Base-by-base conservation (phyloP, 192 early-diverging fungal species). In the Coemansia sp. region DNA sequence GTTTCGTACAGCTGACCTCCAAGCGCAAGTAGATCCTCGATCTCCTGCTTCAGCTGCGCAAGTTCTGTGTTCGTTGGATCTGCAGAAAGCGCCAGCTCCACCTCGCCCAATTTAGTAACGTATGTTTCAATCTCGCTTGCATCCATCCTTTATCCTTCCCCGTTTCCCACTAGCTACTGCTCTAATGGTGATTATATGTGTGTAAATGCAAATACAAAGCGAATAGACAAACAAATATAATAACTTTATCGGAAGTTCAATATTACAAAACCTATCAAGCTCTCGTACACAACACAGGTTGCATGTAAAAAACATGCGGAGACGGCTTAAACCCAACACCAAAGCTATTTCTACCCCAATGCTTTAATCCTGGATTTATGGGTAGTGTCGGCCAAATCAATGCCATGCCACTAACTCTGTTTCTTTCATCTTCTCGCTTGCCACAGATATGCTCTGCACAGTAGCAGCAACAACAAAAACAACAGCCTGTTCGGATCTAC, bases 41-140 rank as follows among this genome's bases (percentile, higher is more conserved):
- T 74, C 58, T 80, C 77, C 16, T 31, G 25, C 61, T 67, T 71
- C 25, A 80, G 68, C 53, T 67, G 67, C 53, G 58, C 72, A n/a
- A 80, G 77, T 53, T 80, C 77, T 5, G 48, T 58, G 65, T 71
- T 80, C 25, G 42, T 33, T 7, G 77, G 77, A 39, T 80, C 77
- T 2, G 71, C 68, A 13, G 68, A 67, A 4, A 80, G 64, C 12
- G 77, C 77, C 10, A 80, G 71, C 62, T 80, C 71, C 2, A 80
- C 77, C 33, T 80, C 77, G 43, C 57, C 39, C 3, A 80, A 61
- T 42, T 75, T 71, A 48, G 72, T 74, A 23, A 43, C 29, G 53
- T 80, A 80, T n/a, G 63, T 16, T 25, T 71, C 77, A 42, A 80
- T 63, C 33, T 80, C 77, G 18, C 49, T 39, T 15, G 72, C 60